Conservation (phyloP, 2,329 filamentous ascomycete genomes). For the Penicillium sp. region DNA sequence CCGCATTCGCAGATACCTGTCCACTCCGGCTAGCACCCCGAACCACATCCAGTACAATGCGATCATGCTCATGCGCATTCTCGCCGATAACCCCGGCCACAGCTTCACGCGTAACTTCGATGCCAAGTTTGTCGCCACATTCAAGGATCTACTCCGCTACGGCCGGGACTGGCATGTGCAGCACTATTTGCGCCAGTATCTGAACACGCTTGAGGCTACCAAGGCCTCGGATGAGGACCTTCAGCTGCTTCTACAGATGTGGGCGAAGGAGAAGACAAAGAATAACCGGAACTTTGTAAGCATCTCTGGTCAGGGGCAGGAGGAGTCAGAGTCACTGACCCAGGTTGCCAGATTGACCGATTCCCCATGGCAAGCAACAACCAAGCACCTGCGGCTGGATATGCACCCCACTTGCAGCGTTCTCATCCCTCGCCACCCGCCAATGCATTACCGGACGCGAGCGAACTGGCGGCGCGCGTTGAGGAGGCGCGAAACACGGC, state of each 20-base stretch:
- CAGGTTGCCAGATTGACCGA: conserved; percentile 6
- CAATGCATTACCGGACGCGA: conserved; percentile 55
- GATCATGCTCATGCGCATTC: conserved; percentile 89
- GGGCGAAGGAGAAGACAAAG: conserved; percentile 77
- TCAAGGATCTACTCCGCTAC: conserved; percentile 69
- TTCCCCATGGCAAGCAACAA: conserved; percentile 2
- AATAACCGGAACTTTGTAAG: conserved; percentile 45
- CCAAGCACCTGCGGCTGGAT: neutral
- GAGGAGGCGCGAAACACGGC: conserved; percentile 89
- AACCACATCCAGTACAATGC: conserved; percentile 88
- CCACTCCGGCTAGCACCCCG: conserved; percentile 60
- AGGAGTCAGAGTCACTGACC: neutral
- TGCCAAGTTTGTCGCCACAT: conserved; percentile 70
- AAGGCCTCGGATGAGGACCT: conserved; percentile 72
- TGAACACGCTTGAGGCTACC: conserved; percentile 70
- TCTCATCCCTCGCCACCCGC: neutral
- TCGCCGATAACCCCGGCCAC: conserved; percentile 83
- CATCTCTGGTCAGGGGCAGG: neutral
- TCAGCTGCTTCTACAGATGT: conserved; percentile 71
- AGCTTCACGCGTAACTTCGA: conserved; percentile 91
- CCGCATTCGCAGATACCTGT: conserved; percentile 76
- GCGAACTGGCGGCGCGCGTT: conserved; percentile 75
- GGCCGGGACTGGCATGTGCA: conserved; percentile 71
- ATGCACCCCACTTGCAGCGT: neutral
- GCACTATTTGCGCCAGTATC: conserved; percentile 80